A percentile compares a stretch with the other conserved stretches of the same genome.
Conservation (phyloP, 2,329 filamentous ascomycete genomes). For the Penicillium sp. region DNA sequence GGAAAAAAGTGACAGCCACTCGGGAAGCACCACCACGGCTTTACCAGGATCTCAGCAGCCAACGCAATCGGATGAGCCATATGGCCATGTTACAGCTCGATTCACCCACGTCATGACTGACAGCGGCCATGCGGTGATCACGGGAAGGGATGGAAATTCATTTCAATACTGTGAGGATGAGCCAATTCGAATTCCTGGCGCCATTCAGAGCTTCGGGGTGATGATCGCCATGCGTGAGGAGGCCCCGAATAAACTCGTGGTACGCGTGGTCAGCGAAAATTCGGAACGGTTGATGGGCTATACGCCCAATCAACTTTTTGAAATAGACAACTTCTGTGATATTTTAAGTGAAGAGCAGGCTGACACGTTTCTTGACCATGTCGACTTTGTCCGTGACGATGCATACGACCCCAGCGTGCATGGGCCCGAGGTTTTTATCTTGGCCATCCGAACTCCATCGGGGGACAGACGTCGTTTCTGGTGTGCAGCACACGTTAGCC, state of each 20-base stretch:
- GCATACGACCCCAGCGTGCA: constrained; percentile 71
- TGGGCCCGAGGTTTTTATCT: constrained; percentile 81
- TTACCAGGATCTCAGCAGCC: not conserved
- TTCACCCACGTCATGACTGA: constrained; percentile 77
- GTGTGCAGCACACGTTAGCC: constrained; percentile 80
- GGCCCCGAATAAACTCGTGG: constrained; percentile 63
- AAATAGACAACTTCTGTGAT: constrained; percentile 72
- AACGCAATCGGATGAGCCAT: constrained; percentile 33
- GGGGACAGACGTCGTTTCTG: constrained; percentile 67
- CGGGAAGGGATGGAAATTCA: constrained; percentile 68
- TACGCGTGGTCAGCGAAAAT: constrained; percentile 80
- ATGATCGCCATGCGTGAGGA: constrained; percentile 69
- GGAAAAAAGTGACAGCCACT: constrained; percentile 9
- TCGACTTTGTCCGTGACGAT: constrained; percentile 84
- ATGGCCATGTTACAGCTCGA: constrained; percentile 64
- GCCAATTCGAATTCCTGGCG: constrained; percentile 80
- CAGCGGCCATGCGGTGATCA: constrained; percentile 79
- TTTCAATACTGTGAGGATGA: constrained; percentile 86
- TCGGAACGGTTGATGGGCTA: constrained; percentile 73
- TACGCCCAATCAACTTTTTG: constrained; percentile 72
- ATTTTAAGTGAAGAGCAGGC: constrained; percentile 80
- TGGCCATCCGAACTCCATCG: constrained; percentile 65
- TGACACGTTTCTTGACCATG: constrained; percentile 79
- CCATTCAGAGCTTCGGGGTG: constrained; percentile 77
- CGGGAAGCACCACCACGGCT: constrained; percentile 3